Conservation (phyloP, 192 early-diverging fungal species). For the Coemansia sp. region DNA sequence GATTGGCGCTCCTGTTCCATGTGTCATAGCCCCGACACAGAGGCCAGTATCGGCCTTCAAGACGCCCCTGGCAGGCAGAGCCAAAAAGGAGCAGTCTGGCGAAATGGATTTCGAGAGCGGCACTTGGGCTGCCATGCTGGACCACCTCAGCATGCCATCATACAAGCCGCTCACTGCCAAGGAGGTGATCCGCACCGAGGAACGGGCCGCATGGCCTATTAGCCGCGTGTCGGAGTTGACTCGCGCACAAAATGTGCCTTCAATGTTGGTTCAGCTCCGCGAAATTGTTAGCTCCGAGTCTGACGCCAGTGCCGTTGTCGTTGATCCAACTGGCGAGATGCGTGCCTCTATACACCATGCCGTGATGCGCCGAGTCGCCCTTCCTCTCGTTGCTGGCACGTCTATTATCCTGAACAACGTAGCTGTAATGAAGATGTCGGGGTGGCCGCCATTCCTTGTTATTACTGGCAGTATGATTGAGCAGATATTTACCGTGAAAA, state of each 20-base stretch:
- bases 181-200: constrained; percentile 2
- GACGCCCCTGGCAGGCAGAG: constrained; percentile 22
- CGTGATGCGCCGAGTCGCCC: constrained; percentile 27
- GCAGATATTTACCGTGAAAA: constrained; percentile 42
- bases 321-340: constrained; percentile 55
- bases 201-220: constrained; percentile 31
- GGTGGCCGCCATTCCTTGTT: constrained; percentile 37
- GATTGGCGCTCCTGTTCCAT: background rate
- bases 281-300: constrained; percentile 34
- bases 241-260: constrained; percentile 26
- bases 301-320: constrained; percentile 35
- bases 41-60: constrained; percentile 32
- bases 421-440: constrained; percentile 32
- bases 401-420: constrained; percentile 48
- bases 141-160: constrained; percentile 30
- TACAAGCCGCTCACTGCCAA: constrained; percentile 35
- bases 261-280: constrained; percentile 48
- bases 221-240: constrained; percentile 23
- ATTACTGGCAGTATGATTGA: constrained; percentile 42
- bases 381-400: constrained; percentile 31
- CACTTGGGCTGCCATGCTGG: constrained; percentile 51
- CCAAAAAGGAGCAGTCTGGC: constrained; percentile 12
- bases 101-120: constrained; percentile 48
- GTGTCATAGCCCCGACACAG: constrained; percentile 15
- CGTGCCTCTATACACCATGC: constrained; percentile 40